Conservation (phyloP, 2,329 filamentous ascomycete genomes). For the Ophidiomyces ophidiicola region DNA sequence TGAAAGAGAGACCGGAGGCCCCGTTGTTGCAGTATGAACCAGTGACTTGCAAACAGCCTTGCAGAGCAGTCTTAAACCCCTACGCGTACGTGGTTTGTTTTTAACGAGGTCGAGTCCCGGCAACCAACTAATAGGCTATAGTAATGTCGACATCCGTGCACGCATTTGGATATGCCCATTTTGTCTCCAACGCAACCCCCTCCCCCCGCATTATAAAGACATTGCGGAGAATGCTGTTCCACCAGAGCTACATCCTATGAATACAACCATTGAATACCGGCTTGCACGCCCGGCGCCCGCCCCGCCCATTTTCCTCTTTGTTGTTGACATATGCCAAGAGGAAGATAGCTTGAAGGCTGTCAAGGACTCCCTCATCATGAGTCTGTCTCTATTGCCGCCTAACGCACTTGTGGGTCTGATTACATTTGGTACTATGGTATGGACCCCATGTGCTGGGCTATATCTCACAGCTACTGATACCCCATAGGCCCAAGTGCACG, state of each 20-base stretch:
- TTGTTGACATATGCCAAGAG: constrained; percentile 58
- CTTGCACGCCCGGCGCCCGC: constrained; percentile 50
- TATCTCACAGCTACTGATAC: background rate
- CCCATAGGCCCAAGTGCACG: constrained; percentile 75
- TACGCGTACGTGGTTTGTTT: constrained; percentile 59
- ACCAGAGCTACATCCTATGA: constrained; percentile 52
- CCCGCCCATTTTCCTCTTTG: constrained; percentile 55
- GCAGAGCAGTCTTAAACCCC: constrained; percentile 88
- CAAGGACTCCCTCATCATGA: constrained; percentile 56
- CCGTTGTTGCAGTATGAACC: constrained; percentile 90
- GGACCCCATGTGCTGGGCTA: background rate
- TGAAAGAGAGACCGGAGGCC: constrained; percentile 78
- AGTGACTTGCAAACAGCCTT: constrained; percentile 91
- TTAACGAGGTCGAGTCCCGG: background rate
- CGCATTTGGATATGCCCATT: constrained; percentile 59
- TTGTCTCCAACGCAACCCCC: constrained; percentile 53
- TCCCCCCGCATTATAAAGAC: constrained; percentile 57
- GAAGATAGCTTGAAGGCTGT: constrained; percentile 55
- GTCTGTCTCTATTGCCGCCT: constrained; percentile 50
- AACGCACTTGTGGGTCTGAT: constrained; percentile 54
- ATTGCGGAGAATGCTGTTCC: constrained; percentile 54
- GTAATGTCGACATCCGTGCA: constrained; percentile 54
- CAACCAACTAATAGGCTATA: constrained; percentile 19
- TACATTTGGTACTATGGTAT: constrained; percentile 77
- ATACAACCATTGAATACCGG: constrained; percentile 56